Percentiles rank a stretch among this genome's conserved stretches.
phyloP scores from a whole-genome alignment of 768 basidiomycete genomes.

The Termitomyces sp. region DNA sequence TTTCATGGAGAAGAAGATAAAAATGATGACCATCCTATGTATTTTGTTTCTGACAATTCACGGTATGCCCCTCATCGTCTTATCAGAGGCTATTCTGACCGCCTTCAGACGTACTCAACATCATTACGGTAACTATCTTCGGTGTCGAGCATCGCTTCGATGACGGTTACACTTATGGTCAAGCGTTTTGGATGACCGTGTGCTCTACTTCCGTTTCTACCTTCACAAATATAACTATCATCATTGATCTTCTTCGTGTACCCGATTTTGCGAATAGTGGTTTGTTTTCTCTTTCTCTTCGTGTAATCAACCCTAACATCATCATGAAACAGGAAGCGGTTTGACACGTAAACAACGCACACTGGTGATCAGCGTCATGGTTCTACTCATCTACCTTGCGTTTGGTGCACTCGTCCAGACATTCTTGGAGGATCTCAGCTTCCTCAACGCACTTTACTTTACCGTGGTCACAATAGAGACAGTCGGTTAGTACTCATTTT shows the following conservation, averaged over 20 bases:
- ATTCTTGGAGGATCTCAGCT: slow-evolving; percentile 47
- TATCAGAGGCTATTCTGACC: slow-evolving; percentile 1
- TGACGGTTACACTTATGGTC: slow-evolving; percentile 66
- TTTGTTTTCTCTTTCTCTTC: slow-evolving; percentile 19
- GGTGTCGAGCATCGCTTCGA: slow-evolving; percentile 54
- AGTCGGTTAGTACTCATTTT: slow-evolving; percentile 31
- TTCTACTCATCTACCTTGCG: slow-evolving; percentile 67
- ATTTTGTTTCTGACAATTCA: slow-evolving; percentile 65
- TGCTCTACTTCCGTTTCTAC: slow-evolving; percentile 67
- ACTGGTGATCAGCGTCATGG: slow-evolving; percentile 74
- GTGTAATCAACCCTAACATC: neutral
- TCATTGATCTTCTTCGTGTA: slow-evolving; percentile 54
- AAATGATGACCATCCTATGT: slow-evolving; percentile 55
- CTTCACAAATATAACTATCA: slow-evolving; percentile 62
- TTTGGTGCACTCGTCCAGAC: slow-evolving; percentile 62
- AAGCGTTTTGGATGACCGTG: slow-evolving; percentile 73
- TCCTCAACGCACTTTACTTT: slow-evolving; percentile 77
- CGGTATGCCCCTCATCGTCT: slow-evolving; percentile 35
- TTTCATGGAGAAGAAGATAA: slow-evolving; percentile 67
- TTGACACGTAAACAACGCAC: slow-evolving; percentile 76
- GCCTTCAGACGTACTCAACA: slow-evolving; percentile 63
- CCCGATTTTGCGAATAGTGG: slow-evolving; percentile 62
- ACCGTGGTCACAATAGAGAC: slow-evolving; percentile 70
- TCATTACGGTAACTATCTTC: slow-evolving; percentile 52
- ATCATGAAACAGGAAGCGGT: slow-evolving; percentile 54